These are phyloP conservation scores for Rhizophagus clarus DNA, from an alignment of 192 early-diverging fungal species.

Conservation along the genomic window DNA sequence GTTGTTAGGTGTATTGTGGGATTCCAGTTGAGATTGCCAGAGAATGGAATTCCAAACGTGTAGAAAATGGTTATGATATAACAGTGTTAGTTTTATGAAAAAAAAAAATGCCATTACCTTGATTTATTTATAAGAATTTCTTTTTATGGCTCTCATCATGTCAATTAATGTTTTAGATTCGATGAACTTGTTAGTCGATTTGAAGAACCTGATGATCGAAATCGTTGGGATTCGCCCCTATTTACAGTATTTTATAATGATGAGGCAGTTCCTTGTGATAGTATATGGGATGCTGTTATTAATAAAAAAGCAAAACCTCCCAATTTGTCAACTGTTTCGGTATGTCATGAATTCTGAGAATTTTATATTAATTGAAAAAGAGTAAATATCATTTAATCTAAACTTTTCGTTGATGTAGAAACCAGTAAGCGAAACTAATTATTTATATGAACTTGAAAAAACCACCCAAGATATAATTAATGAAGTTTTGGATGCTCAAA, in stretches of 20 bases:
- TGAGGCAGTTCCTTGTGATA: conserved; percentile 57
- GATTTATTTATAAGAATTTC: background rate
- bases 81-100: conserved; percentile 37
- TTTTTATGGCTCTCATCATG: conserved; percentile 3
- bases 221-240: conserved; percentile 97
- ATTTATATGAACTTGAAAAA: conserved; percentile 87
- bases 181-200: conserved; percentile 84
- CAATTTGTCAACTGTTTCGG: conserved; percentile 83
- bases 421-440: conserved; percentile 89
- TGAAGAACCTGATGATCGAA: conserved; percentile 90
- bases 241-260: conserved; percentile 85
- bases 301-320: conserved; percentile 74
- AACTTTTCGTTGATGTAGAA: conserved; percentile 48
- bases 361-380: background rate
- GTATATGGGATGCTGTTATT: conserved; percentile 79
- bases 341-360: conserved; percentile 30
- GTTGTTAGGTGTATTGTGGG: conserved; percentile 61
- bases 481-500: conserved; percentile 76
- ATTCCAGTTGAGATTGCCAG: conserved; percentile 56
- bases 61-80: conserved; percentile 46
- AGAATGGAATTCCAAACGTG: conserved; percentile 53
- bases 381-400: background rate
- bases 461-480: conserved; percentile 79
- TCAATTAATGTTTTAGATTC: conserved; percentile 46
- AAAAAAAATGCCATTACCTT: background rate